Conservation (phyloP, 2,329 filamentous ascomycete genomes). For the Penicillium oxalicum region DNA sequence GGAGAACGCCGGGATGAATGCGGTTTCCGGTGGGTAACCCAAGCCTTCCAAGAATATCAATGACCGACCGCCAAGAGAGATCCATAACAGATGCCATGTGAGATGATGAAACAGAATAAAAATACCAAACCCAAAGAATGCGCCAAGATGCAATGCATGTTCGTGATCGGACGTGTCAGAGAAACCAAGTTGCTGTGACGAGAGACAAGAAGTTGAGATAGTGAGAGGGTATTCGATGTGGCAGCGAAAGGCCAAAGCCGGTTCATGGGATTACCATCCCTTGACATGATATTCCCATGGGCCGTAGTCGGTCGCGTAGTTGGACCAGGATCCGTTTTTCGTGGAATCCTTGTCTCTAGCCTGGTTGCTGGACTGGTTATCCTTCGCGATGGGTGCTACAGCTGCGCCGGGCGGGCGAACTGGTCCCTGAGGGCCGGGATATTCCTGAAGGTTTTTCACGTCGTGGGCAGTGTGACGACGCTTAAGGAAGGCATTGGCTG, state of each 20-base stretch:
- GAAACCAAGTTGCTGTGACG: slow-evolving; percentile 11
- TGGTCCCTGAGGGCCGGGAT: slow-evolving; percentile 59
- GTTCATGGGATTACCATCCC: slow-evolving; percentile 59
- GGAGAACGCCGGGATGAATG: slow-evolving; percentile 29
- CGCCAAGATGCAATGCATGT: slow-evolving; percentile 37
- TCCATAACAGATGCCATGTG: not conserved
- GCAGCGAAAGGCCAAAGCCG: not conserved
- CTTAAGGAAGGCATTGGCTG: slow-evolving; percentile 81
- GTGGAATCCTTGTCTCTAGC: slow-evolving; percentile 54
- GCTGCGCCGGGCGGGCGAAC: slow-evolving; percentile 33
- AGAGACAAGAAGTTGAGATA: slow-evolving; percentile 6
- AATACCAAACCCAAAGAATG: slow-evolving; percentile 26
- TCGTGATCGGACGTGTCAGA: slow-evolving; percentile 33
- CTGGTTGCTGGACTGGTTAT: slow-evolving; percentile 17
- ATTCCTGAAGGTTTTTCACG: slow-evolving; percentile 79
- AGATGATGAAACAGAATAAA: slow-evolving; percentile 4
- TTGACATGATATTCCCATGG: slow-evolving; percentile 79
- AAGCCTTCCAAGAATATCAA: slow-evolving; percentile 11
- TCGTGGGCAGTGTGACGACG: slow-evolving; percentile 86
- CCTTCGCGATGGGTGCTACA: slow-evolving; percentile 18
- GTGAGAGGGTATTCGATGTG: not conserved
- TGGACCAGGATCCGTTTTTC: slow-evolving; percentile 72
- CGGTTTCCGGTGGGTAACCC: slow-evolving; percentile 16
- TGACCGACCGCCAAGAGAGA: not conserved
- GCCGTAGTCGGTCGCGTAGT: slow-evolving; percentile 71